These are phyloP conservation scores for Arthrinium phaeospermum DNA, from an alignment of 2,329 filamentous ascomycete genomes.

Conservation along the genomic window DNA sequence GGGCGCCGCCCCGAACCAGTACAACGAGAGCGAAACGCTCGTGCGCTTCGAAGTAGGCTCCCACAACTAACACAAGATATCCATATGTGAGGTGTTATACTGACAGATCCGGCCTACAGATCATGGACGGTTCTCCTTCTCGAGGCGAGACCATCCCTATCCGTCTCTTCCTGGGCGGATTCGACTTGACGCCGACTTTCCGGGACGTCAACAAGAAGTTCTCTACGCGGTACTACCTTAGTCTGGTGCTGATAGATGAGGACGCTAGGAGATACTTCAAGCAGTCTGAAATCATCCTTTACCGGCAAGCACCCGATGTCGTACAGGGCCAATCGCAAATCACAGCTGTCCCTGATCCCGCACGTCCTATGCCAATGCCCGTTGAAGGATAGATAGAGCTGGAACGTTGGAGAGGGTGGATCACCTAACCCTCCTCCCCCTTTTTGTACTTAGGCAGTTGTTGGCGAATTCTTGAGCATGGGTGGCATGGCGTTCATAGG, in stretches of 20 bases:
- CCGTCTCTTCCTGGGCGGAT: constrained; percentile 93
- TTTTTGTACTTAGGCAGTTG: constrained; percentile 15
- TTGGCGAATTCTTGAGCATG: constrained; percentile 20
- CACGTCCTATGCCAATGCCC: constrained; percentile 32
- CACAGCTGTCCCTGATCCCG: constrained; percentile 45
- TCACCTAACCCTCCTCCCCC: background rate
- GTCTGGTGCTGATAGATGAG: constrained; percentile 93
- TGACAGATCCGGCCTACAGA: constrained; percentile 54
- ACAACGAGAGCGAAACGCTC: constrained; percentile 98
- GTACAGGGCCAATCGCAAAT: constrained; percentile 54
- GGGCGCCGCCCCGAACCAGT: constrained; percentile 95
- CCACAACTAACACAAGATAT: background rate
- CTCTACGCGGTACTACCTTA: constrained; percentile 96
- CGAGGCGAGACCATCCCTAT: constrained; percentile 95
- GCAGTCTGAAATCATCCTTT: constrained; percentile 97
- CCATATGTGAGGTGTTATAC: constrained; percentile 17
- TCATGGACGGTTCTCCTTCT: constrained; percentile 99
- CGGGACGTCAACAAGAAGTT: constrained; percentile 99
- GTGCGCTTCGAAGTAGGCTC: constrained; percentile 85
- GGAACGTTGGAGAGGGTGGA: background rate
- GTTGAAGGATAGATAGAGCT: constrained; percentile 32
- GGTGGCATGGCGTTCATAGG: constrained; percentile 20
- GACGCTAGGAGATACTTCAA: constrained; percentile 98
- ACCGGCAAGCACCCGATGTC: constrained; percentile 75
- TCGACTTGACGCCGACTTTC: constrained; percentile 97